Percentiles rank a stretch among this genome's conserved stretches.
These are phyloP conservation scores for Biscogniauxia marginata DNA, from an alignment of 2,329 filamentous ascomycete genomes.

Conservation along the genomic window DNA sequence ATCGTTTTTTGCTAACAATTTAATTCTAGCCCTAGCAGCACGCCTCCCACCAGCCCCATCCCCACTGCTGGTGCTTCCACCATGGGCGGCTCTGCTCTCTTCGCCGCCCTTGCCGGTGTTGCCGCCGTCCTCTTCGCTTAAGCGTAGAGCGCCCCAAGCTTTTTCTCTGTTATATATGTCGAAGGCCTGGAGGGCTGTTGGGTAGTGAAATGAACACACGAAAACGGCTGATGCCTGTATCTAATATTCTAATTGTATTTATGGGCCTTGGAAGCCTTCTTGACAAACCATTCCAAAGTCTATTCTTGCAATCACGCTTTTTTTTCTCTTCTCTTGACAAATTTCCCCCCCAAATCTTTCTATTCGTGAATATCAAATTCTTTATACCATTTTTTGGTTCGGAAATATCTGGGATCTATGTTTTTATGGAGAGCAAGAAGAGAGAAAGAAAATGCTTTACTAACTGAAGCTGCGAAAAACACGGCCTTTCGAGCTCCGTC, in stretches of 20 bases:
- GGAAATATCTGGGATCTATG: too few species aligned
- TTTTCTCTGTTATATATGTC: slow-evolving; percentile 33
- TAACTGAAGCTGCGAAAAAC: too few species aligned
- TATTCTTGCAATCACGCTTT: slow-evolving; percentile 8
- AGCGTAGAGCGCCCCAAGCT: slow-evolving; percentile 22
- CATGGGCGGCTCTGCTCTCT: slow-evolving; percentile 51
- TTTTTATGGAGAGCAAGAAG: too few species aligned
- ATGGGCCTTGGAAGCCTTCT: slow-evolving; percentile 22
- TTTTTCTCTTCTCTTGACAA: not conserved
- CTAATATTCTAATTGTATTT: slow-evolving; percentile 49
- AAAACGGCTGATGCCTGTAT: slow-evolving; percentile 27
- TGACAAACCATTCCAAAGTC: slow-evolving; percentile 14
- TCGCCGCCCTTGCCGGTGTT: slow-evolving; percentile 55
- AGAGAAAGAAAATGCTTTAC: too few species aligned
- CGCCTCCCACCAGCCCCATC: slow-evolving; percentile 37
- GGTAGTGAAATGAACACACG: slow-evolving; percentile 8
- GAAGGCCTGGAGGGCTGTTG: slow-evolving; percentile 41
- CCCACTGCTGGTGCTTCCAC: slow-evolving; percentile 51
- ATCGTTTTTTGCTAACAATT: slow-evolving; percentile 18
- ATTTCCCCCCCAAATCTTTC: not conserved
- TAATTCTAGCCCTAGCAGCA: slow-evolving; percentile 34
- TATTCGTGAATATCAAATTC: not conserved
- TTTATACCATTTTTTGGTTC: too few species aligned
- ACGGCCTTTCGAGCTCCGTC: too few species aligned
- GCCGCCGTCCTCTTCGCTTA: slow-evolving; percentile 56